These are phyloP conservation scores for Fragilariopsis cylindrus DNA, from an alignment of 108 stramenopile species.

Conservation along the genomic window DNA sequence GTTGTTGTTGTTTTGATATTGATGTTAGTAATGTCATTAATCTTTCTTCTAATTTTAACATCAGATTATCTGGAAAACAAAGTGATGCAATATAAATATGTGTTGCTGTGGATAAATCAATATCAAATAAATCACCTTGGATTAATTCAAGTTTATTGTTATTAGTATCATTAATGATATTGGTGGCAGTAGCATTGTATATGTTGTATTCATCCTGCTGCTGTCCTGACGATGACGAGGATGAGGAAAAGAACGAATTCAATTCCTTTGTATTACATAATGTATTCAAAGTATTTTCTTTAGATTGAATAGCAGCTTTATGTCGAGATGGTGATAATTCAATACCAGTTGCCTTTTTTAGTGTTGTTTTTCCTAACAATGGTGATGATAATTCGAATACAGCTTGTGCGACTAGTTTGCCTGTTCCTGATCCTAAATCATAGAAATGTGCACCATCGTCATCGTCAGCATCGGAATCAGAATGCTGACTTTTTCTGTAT, in stretches of 20 bases:
- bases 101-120: slow-evolving; percentile 58
- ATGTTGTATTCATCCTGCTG: background rate
- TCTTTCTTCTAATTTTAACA: slow-evolving; percentile 46
- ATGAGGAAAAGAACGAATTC: no score
- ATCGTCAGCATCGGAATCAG: slow-evolving; percentile 6
- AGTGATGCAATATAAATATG: slow-evolving; percentile 67
- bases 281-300: slow-evolving; percentile 24
- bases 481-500: slow-evolving; percentile 3
- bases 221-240: no score
- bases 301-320: slow-evolving; percentile 39
- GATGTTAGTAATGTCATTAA: background rate
- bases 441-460: slow-evolving; percentile 34
- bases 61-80: slow-evolving; percentile 58
- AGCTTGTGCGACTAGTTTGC: slow-evolving; percentile 58
- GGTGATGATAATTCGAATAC: slow-evolving; percentile 44
- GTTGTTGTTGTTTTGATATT: no score
- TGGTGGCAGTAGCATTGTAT: background rate
- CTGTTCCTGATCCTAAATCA: slow-evolving; percentile 70
- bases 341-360: slow-evolving; percentile 41
- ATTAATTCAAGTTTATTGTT: slow-evolving; percentile 37
- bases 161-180: background rate
- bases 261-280: background rate
- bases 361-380: slow-evolving; percentile 18
- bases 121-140: slow-evolving; percentile 58
- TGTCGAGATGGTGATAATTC: slow-evolving; percentile 59